Evolutionary conservation across 1,284 basidiomycete species (phyloP).

Genomic region (Gymnopus androsaceus): DNA sequence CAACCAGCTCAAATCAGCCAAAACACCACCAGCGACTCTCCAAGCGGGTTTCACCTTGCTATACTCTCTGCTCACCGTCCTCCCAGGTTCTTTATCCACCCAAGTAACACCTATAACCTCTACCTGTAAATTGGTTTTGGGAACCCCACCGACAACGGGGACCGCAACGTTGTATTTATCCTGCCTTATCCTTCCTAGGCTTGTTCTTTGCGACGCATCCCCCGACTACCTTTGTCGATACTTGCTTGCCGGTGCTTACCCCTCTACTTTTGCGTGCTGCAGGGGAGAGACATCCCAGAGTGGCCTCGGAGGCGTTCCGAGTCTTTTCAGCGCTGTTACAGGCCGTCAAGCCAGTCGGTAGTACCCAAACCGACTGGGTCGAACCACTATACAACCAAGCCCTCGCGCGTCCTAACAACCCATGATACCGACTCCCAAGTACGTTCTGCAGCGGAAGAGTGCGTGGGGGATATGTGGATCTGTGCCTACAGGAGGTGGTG

Average conservation of each 20-base stretch:
- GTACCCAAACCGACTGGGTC: conserved; percentile 60
- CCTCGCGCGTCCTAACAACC: conserved; percentile 67
- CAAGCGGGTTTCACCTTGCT: conserved; percentile 87
- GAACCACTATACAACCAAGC: conserved; percentile 77
- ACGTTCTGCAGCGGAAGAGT: conserved; percentile 79
- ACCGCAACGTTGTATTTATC: conserved; percentile 79
- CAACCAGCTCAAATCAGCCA: conserved; percentile 80
- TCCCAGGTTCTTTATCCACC: conserved; percentile 80
- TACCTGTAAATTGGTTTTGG: conserved; percentile 64
- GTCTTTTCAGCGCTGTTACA: conserved; percentile 73
- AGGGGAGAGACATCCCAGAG: conserved; percentile 71
- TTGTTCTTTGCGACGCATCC: conserved; percentile 84
- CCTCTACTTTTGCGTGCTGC: conserved; percentile 76
- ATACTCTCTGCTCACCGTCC: conserved; percentile 73
- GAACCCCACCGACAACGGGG: conserved; percentile 63
- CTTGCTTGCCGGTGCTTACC: conserved; percentile 65
- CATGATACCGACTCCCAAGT: conserved; percentile 93
- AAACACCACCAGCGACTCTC: conserved; percentile 77
- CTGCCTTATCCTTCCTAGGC: conserved; percentile 81
- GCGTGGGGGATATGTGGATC: conserved; percentile 85
- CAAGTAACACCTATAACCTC: conserved; percentile 67
- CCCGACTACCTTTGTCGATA: conserved; percentile 62
- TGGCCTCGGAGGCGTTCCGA: conserved; percentile 83
- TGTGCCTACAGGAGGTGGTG: conserved; percentile 78
- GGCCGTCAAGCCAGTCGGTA: conserved; percentile 61